A percentile compares a stretch with the other conserved stretches of the same genome.
phyloP scores from a whole-genome alignment of 345 rosid genomes.

The Brassica juncea region DNA sequence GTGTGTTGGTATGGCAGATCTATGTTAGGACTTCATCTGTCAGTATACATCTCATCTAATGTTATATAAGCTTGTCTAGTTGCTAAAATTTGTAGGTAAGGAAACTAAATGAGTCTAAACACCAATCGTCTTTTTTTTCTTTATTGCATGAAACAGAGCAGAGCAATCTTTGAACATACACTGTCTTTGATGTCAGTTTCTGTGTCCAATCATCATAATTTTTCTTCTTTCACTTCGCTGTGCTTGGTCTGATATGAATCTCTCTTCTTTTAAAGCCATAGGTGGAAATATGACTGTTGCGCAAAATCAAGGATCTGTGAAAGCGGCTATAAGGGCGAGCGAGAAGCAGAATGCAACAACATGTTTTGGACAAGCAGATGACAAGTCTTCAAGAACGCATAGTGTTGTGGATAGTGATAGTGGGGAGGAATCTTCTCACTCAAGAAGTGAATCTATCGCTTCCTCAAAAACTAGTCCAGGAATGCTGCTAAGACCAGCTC shows the following conservation, averaged over 20 bases:
- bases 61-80: conserved; percentile 10
- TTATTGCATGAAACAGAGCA: not conserved
- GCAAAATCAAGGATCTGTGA: conserved; percentile 47
- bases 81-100: not conserved
- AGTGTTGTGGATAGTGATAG: conserved; percentile 47
- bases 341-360: conserved; percentile 49
- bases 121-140: not conserved
- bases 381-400: conserved; percentile 46
- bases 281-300: conserved; percentile 58
- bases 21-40: conserved; percentile 37
- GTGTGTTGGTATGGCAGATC: conserved; percentile 1
- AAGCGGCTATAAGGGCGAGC: conserved; percentile 21
- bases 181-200: not conserved
- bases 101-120: not conserved
- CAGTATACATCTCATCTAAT: not conserved
- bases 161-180: not conserved
- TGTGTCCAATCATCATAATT: not conserved
- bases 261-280: conserved; percentile 53
- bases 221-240: not conserved
- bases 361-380: conserved; percentile 43
- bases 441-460: conserved; percentile 60
- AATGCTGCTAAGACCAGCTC: conserved; percentile 86
- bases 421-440: conserved; percentile 51
- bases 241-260: conserved; percentile 30
- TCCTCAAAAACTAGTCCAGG: conserved; percentile 87